These are phyloP conservation scores for Alisma plantagoaquatica DNA, from an alignment of 106 monocot genomes.

Conservation along the genomic window DNA sequence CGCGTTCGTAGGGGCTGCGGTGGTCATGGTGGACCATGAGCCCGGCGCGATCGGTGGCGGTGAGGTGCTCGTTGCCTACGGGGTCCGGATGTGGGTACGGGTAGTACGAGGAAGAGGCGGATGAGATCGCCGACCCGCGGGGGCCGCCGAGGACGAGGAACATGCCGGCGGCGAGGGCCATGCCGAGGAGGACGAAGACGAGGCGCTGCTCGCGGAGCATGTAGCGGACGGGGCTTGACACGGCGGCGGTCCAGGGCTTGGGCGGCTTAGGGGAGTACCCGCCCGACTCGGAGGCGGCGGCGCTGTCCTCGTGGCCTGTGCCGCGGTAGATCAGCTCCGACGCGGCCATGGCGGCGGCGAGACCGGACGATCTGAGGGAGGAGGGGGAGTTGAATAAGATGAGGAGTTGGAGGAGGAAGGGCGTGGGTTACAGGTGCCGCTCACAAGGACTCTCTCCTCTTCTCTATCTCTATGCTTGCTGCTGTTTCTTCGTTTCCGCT, in stretches of 20 bases:
- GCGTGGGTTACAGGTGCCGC: background rate
- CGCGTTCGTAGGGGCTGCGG: slow-evolving; percentile 5
- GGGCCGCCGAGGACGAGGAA: slow-evolving; percentile 21
- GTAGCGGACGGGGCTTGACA: slow-evolving; percentile 28
- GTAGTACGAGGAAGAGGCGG: slow-evolving; percentile 1
- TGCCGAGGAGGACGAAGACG: slow-evolving; percentile 54
- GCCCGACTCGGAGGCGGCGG: background rate
- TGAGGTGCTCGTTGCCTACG: too few relatives aligned
- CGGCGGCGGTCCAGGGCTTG: slow-evolving; percentile 23
- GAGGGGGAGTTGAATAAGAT: background rate
- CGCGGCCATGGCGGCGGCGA: too few relatives aligned
- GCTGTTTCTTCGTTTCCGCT: too few relatives aligned
- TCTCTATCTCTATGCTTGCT: too few relatives aligned
- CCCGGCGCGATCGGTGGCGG: slow-evolving; percentile 1
- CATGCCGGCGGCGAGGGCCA: slow-evolving; percentile 38
- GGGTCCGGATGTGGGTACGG: background rate
- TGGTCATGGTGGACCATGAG: slow-evolving; percentile 3
- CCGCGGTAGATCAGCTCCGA: slow-evolving; percentile 15
- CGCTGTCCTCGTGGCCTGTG: background rate
- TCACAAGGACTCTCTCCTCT: too few relatives aligned
- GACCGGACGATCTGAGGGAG: too few relatives aligned
- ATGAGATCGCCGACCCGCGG: background rate
- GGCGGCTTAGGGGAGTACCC: slow-evolving; percentile 45
- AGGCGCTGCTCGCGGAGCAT: slow-evolving; percentile 55
- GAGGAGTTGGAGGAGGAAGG: background rate